Evolutionary conservation across 345 rosid species (phyloP).

Genomic region (Cardamine occulta): DNA sequence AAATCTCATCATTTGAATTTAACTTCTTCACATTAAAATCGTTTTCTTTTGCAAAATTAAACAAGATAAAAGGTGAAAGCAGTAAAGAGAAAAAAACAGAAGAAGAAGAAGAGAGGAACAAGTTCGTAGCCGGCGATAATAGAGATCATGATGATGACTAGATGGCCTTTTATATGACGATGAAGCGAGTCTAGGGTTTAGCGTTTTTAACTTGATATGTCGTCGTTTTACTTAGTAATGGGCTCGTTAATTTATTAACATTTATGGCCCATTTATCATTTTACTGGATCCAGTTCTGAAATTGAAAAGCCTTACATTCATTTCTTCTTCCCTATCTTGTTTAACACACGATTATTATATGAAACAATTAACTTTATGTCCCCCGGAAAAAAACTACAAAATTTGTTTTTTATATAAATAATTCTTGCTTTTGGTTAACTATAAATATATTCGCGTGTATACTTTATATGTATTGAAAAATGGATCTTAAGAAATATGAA

Average conservation of each 20-base stretch:
- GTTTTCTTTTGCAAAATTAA: background rate
- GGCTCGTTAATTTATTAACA: background rate
- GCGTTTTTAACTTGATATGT: background rate
- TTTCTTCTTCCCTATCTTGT: background rate
- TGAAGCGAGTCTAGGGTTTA: conserved; percentile 26
- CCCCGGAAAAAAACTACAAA: too few species aligned
- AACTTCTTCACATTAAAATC: background rate
- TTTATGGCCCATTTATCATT: conserved; percentile 7
- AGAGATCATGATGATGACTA: fast-evolving
- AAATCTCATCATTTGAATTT: conserved; percentile 41
- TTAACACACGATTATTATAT: background rate
- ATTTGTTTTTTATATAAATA: too few species aligned
- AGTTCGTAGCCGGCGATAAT: background rate
- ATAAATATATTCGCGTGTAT: too few species aligned
- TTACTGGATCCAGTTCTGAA: background rate
- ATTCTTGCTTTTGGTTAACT: too few species aligned
- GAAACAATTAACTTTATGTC: too few species aligned
- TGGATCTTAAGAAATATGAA: too few species aligned
- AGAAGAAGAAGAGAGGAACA: background rate
- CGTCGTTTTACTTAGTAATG: background rate
- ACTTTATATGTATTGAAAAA: too few species aligned
- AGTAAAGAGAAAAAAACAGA: background rate
- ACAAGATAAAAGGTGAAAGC: background rate
- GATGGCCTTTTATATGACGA: background rate
- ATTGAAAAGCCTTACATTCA: background rate